These are phyloP conservation scores for Papiliotrema laurentii DNA, from an alignment of 1,284 basidiomycete species.

Conservation along the genomic window DNA sequence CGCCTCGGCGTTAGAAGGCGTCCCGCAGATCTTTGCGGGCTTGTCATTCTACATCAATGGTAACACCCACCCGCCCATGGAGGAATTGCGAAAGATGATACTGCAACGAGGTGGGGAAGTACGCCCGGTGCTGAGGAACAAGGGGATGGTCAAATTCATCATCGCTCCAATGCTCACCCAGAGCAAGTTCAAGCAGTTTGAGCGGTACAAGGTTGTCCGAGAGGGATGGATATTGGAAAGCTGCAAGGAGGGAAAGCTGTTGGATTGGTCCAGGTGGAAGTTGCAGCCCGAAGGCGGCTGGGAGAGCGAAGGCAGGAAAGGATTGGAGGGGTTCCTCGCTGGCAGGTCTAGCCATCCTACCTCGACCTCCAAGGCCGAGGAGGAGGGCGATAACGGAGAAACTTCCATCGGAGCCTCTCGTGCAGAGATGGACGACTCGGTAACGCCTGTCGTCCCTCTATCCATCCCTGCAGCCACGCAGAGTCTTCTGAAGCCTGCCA, in stretches of 20 bases:
- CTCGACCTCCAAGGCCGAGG: conserved; percentile 4
- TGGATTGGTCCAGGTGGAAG: conserved; percentile 45
- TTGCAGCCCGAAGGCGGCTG: conserved; percentile 32
- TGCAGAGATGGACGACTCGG: background rate
- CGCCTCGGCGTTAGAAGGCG: conserved; percentile 18
- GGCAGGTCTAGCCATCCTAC: conserved; percentile 4
- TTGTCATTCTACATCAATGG: conserved; percentile 87
- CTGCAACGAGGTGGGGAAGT: conserved; percentile 77
- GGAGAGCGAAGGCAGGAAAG: conserved; percentile 29
- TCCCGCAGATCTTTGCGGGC: conserved; percentile 63
- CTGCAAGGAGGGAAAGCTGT: conserved; percentile 58
- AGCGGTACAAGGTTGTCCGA: conserved; percentile 77
- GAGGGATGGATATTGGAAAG: conserved; percentile 86
- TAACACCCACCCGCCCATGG: conserved; percentile 79
- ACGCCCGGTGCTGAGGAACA: conserved; percentile 54
- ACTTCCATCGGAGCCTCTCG: background rate
- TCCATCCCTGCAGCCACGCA: background rate
- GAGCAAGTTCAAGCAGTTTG: conserved; percentile 81
- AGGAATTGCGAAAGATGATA: conserved; percentile 75
- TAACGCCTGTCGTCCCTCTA: background rate
- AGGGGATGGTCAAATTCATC: conserved; percentile 56
- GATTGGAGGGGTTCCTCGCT: conserved; percentile 33
- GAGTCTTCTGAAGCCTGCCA: conserved; percentile 2
- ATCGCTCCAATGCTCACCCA: conserved; percentile 86
- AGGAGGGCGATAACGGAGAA: conserved; percentile 5